Conservation (phyloP, 1,139 yeast species). For the Saccharomycopsis hybrid region DNA sequence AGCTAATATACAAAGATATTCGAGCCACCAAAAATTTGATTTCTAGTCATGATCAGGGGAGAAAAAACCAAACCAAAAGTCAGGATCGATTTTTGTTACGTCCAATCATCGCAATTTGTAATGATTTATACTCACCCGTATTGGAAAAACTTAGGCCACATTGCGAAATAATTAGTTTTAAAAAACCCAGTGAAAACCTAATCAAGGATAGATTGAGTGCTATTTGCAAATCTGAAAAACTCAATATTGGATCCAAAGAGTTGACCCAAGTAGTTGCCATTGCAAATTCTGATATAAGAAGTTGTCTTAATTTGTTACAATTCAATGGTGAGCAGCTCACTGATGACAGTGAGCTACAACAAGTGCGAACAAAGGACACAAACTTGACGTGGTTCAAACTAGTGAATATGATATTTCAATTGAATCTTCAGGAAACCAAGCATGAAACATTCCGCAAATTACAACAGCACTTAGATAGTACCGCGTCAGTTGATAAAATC, state of each 20-base stretch:
- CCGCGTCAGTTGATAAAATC: constrained; percentile 54
- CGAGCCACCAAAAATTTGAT: constrained; percentile 36
- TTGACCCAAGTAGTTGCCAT: constrained; percentile 53
- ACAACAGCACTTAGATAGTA: constrained; percentile 40
- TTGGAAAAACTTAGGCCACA: constrained; percentile 68
- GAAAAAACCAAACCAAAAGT: constrained; percentile 27
- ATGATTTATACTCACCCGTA: constrained; percentile 69
- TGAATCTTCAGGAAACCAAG: constrained; percentile 42
- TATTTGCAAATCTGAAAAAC: constrained; percentile 45
- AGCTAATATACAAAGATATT: constrained; percentile 54
- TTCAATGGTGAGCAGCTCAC: constrained; percentile 34
- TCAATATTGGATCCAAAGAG: constrained; percentile 30
- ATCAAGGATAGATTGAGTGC: constrained; percentile 41
- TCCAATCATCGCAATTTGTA: constrained; percentile 90
- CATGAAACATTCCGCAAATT: constrained; percentile 43
- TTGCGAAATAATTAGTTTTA: constrained; percentile 66
- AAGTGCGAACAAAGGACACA: constrained; percentile 40
- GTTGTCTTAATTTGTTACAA: constrained; percentile 79
- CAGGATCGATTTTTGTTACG: constrained; percentile 44
- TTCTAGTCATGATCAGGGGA: constrained; percentile 24
- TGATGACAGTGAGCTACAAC: constrained; percentile 23
- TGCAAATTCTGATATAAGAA: constrained; percentile 80
- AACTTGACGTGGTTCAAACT: constrained; percentile 55
- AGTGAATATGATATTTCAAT: constrained; percentile 47
- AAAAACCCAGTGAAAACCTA: constrained; percentile 48